A percentile compares a stretch with the other conserved stretches of the same genome.
Evolutionary conservation across 116 monocot species (phyloP).

Genomic region (Phalaenopsis hybrid): DNA sequence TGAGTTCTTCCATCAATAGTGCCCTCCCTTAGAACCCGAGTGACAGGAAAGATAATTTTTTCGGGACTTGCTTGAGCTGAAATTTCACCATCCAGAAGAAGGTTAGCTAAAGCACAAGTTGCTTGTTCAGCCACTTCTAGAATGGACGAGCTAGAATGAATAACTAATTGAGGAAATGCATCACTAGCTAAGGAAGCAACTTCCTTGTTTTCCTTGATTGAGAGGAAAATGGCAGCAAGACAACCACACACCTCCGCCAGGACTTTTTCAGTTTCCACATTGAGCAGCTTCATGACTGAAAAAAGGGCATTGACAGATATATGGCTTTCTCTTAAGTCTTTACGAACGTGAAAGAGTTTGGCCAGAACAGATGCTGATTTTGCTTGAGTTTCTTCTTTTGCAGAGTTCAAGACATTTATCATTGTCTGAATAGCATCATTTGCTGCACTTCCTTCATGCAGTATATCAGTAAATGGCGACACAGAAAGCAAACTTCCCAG

Average conservation of each 20-base stretch:
- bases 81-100: slow-evolving; percentile 73
- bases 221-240: slow-evolving; percentile 93
- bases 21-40: slow-evolving; percentile 74
- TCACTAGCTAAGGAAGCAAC: slow-evolving; percentile 65
- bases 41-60: slow-evolving; percentile 63
- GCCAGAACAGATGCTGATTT: slow-evolving; percentile 87
- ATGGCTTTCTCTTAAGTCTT: slow-evolving; percentile 90
- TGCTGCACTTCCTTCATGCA: slow-evolving; percentile 92
- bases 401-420: slow-evolving; percentile 68
- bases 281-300: slow-evolving; percentile 64
- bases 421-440: slow-evolving; percentile 94
- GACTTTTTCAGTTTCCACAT: slow-evolving; percentile 65
- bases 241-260: slow-evolving; percentile 58
- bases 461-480: slow-evolving; percentile 75
- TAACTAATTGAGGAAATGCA: slow-evolving; percentile 43
- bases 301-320: slow-evolving; percentile 60
- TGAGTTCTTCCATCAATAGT: slow-evolving; percentile 73
- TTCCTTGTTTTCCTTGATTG: slow-evolving; percentile 82
- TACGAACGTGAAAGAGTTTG: slow-evolving; percentile 75
- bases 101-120: slow-evolving; percentile 77
- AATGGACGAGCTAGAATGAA: slow-evolving; percentile 62
- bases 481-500: slow-evolving; percentile 82
- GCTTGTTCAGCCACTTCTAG: slow-evolving; percentile 88
- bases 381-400: slow-evolving; percentile 90
- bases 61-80: slow-evolving; percentile 50